A percentile compares a stretch with the other conserved stretches of the same genome.
Conservation (phyloP, 2,329 filamentous ascomycete species). For the Fonsecaea pedrosoi region DNA sequence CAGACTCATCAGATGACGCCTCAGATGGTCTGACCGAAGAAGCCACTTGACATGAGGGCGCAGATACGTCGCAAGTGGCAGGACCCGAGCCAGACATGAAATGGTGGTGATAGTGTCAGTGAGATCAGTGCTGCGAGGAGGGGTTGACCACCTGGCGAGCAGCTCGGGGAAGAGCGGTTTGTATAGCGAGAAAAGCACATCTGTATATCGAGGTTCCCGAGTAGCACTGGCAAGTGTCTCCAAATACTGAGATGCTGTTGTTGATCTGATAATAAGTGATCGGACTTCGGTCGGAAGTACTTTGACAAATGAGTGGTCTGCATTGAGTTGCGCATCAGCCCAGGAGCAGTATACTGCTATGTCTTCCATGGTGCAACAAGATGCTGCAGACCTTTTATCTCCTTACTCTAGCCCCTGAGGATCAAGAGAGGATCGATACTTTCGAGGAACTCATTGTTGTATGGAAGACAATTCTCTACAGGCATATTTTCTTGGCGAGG, state of each 20-base stretch:
- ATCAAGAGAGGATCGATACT: neutral
- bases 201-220: conserved; percentile 72
- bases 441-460: neutral
- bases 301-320: conserved; percentile 62
- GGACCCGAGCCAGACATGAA: conserved; percentile 42
- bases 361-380: conserved; percentile 41
- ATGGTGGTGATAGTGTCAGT: conserved; percentile 42
- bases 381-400: neutral
- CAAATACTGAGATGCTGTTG: conserved; percentile 70
- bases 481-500: conserved; percentile 7
- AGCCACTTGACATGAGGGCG: conserved; percentile 27
- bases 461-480: conserved; percentile 8
- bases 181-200: conserved; percentile 76
- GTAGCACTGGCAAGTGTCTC: conserved; percentile 73
- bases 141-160: conserved; percentile 74
- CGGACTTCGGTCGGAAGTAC: conserved; percentile 74
- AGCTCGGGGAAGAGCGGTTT: conserved; percentile 79
- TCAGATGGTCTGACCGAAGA: conserved; percentile 15
- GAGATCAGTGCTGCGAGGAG: conserved; percentile 31
- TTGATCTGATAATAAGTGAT: conserved; percentile 68
- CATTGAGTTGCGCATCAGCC: conserved; percentile 46
- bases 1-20: conserved; percentile 5
- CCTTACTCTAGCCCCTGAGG: neutral
- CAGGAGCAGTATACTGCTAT: conserved; percentile 40
- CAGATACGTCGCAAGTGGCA: conserved; percentile 37